Conservation (phyloP, 345 rosid species). For the Salix brachista region DNA sequence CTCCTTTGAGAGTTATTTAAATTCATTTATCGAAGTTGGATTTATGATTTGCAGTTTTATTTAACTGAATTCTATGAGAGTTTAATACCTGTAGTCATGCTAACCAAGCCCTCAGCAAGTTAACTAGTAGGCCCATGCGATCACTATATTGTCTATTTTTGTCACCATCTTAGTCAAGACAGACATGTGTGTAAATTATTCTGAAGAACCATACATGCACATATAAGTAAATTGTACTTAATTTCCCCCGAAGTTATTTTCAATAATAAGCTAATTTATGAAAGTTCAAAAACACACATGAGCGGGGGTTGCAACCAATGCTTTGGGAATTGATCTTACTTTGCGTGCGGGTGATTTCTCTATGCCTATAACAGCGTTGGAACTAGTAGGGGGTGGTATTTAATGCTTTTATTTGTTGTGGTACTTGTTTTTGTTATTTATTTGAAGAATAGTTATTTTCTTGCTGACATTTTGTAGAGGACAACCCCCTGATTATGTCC, state of each 20-base stretch:
- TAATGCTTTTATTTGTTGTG: not conserved
- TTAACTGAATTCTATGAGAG: not conserved
- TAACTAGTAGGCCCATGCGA: not conserved
- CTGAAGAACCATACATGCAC: not conserved
- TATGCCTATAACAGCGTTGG: not conserved
- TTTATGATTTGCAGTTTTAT: not conserved
- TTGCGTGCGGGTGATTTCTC: not conserved
- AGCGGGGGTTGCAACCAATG: not conserved
- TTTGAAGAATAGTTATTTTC: not conserved
- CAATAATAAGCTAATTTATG: not conserved
- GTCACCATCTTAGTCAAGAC: not conserved
- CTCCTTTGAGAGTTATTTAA: not conserved
- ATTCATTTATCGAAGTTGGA: not conserved
- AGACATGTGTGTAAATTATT: not conserved
- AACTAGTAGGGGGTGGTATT: not conserved
- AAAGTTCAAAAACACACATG: not conserved
- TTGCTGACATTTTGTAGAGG: constrained; percentile 51
- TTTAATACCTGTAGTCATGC: not conserved
- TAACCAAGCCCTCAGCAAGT: not conserved
- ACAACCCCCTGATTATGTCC: constrained; percentile 94
- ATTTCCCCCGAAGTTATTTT: too few species aligned
- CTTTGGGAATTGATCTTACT: not conserved
- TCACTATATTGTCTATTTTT: not conserved
- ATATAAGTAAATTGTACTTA: not conserved
- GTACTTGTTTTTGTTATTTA: not conserved